Evolutionary conservation across 2,329 filamentous ascomycete species (phyloP), one percentile per base, ranked within the genome.

Genomic region (Fusarium hainanense): DNA sequence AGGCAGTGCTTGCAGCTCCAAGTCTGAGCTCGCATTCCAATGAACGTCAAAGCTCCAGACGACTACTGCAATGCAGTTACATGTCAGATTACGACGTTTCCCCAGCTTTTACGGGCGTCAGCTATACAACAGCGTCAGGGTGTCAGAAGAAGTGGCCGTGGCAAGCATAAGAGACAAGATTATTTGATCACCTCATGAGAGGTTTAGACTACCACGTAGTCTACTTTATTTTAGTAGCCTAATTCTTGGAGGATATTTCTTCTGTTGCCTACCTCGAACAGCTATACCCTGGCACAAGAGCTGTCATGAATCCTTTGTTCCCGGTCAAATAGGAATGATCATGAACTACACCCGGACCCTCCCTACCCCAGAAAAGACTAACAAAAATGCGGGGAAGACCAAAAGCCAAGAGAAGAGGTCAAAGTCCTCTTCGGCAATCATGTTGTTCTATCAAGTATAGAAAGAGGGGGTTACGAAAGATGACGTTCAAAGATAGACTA

Each of bases 351-450:
- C 58, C 54, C 55, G 50, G 25, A 41, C 21, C 37, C 25, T 32
- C 48, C 20, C 27, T 58, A 69, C 65, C 69, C 69, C 50, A 27
- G 57, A 59, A 20, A 42, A 23, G 34, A 43, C 41, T 8, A 40
- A 63, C 42, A 52, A 58, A 54, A 72, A 69, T 72, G 71, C 71
- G 71, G 71, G 70, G 71, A 49, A 54, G 46, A 56, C 43, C 34
- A 7, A 54, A 52, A 47, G 52, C 47, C 48, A 62, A 63, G 60
- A 30, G n/a, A 25, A 43, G 21, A 34, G 52, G 52, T 21, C 52
- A 49, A 27, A 28, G 42, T 55, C n/a, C 42, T 48, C 42, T 40
- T 49, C 57, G 58, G 66, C 66, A 69, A 57, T 66, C 44, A 51
- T 37, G 20, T 63, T 37, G 18, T 37, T 37, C 34, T 37, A n/a